Evolutionary conservation across 2,329 filamentous ascomycete genomes (phyloP), one percentile per base, ranked within the genome.

Genomic region (Byssochlamys sp.): DNA sequence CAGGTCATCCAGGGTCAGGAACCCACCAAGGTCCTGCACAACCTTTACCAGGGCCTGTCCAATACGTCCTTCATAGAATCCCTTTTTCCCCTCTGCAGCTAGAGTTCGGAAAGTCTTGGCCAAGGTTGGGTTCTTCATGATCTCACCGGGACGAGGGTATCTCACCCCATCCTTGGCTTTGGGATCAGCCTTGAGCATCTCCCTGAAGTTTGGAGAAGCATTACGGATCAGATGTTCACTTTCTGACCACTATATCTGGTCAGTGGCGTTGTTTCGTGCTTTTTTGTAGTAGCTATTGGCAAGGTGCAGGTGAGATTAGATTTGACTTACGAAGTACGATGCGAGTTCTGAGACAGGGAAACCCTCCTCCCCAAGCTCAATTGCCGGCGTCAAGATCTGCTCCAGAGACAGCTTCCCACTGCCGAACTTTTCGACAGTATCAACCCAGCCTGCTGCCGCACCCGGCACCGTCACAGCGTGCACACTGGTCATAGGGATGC

Each of bases 401-500:
- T 84, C 82, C 75, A 97, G 65, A 7, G 79, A 84, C 12, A 97
- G 66, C 69, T 88, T 95, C 2, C 90, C 90, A 71, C 91, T 96
- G 14, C 94, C 94, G 68, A 97, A 96, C 56, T 84, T 84, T 73
- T 91, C 87, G 0, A 96, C 81, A 0, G 88, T 87, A 72, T 99
- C 94, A 26, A 89, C 86, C 94, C 94, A 99, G 0, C 92, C 94
- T 0, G 91, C 94, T 0, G 94, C 84, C 1, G 94, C 91, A 4
- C 94, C 94, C 0, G 94, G 94, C 0, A 94, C 86, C 1, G 91
- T 96, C 0, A 90, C 89, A 9, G 91, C 81, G 69, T 95, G 88
- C 12, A 89, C 86, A 67, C 87, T 92, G 33, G 76, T 74, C 76
- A 87, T 84, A 14, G 91, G 91, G 31, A 96, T 91, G 1, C 77